These are phyloP conservation scores for Ophidiomyces ophidiicola DNA, from an alignment of 2,329 filamentous ascomycete genomes.

Conservation along the genomic window DNA sequence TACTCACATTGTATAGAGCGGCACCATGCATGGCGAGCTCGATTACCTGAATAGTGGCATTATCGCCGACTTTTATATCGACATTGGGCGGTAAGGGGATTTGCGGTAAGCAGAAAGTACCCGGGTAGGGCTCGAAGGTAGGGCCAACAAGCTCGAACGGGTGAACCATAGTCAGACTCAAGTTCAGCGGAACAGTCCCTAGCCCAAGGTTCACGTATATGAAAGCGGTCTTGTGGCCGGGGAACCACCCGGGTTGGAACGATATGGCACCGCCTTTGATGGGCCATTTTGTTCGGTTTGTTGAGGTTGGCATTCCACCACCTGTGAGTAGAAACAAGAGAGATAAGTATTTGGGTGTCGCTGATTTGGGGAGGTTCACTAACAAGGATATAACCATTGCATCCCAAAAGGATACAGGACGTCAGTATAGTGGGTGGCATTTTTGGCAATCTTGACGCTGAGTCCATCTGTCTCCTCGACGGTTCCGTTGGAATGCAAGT, in stretches of 20 bases:
- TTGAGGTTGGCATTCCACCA: slow-evolving; percentile 64
- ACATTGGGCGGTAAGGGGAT: slow-evolving; percentile 66
- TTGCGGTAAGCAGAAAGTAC: slow-evolving; percentile 79
- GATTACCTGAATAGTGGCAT: slow-evolving; percentile 80
- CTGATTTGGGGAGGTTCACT: too few relatives aligned
- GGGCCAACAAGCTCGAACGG: slow-evolving; percentile 77
- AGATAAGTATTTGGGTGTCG: too few relatives aligned
- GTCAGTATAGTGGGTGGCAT: slow-evolving; percentile 27
- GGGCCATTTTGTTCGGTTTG: slow-evolving; percentile 87
- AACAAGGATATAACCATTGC: slow-evolving; percentile 94
- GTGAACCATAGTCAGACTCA: slow-evolving; percentile 69
- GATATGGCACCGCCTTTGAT: slow-evolving; percentile 73
- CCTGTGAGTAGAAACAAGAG: slow-evolving; percentile 41
- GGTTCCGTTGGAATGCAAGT: slow-evolving; percentile 62
- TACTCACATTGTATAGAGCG: slow-evolving; percentile 62
- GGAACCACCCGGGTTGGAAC: slow-evolving; percentile 92
- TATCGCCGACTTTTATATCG: slow-evolving; percentile 65
- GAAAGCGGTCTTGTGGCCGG: slow-evolving; percentile 68
- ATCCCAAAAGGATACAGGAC: slow-evolving; percentile 66
- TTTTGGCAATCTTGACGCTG: slow-evolving; percentile 33
- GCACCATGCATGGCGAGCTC: slow-evolving; percentile 76
- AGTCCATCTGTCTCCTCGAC: slow-evolving; percentile 36
- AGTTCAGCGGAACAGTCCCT: slow-evolving; percentile 69
- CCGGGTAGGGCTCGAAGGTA: slow-evolving; percentile 70
- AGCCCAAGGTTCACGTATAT: slow-evolving; percentile 88